Conservation (phyloP, 768 basidiomycete genomes). For the Hortiboletus campestris region DNA sequence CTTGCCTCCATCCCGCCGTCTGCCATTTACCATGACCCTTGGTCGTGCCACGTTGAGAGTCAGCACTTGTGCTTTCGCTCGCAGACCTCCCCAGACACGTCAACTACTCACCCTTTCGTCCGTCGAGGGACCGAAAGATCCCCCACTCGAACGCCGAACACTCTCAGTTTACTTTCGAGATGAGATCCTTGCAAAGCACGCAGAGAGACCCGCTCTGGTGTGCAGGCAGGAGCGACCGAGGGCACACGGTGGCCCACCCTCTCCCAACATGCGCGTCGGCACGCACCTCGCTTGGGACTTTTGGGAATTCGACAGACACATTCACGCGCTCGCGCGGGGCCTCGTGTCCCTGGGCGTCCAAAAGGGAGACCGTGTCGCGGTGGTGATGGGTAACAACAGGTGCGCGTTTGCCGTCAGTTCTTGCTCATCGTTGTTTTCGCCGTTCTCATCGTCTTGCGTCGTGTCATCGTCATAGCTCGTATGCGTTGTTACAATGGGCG, state of each 20-base stretch:
- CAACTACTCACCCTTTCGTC: constrained; percentile 45
- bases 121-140: constrained; percentile 55
- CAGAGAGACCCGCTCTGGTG: constrained; percentile 58
- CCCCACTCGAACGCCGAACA: constrained; percentile 55
- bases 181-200: constrained; percentile 51
- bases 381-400: constrained; percentile 88
- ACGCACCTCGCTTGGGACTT: constrained; percentile 73
- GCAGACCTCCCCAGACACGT: constrained; percentile 9
- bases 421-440: background rate
- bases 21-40: constrained; percentile 2
- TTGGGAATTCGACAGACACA: constrained; percentile 63
- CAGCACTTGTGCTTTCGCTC: background rate
- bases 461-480: constrained; percentile 48
- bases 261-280: constrained; percentile 46
- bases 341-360: constrained; percentile 65
- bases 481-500: constrained; percentile 83
- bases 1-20: background rate
- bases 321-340: constrained; percentile 67
- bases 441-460: background rate
- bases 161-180: constrained; percentile 60
- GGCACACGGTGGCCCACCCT: constrained; percentile 59
- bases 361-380: constrained; percentile 75
- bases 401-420: constrained; percentile 24
- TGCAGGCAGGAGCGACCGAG: constrained; percentile 57
- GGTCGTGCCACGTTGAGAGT: background rate